Base-by-base conservation (phyloP, 2,329 filamentous ascomycete genomes). In the Aphanocladium album region DNA sequence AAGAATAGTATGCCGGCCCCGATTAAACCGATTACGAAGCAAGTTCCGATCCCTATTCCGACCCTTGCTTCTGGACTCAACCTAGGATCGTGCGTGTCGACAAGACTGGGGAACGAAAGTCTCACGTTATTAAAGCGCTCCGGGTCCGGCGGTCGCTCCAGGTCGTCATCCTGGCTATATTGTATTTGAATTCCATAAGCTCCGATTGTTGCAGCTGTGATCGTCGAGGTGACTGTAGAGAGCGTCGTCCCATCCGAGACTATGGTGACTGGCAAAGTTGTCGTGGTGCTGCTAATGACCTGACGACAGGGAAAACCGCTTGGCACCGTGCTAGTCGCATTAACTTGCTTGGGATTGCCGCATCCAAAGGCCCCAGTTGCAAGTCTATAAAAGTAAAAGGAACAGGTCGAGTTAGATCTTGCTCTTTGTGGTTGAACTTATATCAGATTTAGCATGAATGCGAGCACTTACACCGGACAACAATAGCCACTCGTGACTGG, bases 101-200 rank as follows among this genome's bases (percentile, higher is more conserved):
- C 11, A 16, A 19, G 9, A 2, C 14, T 23, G 5, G 16, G 2
- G 17, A 41, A 57, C 33, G 55, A 11, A 33, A 57, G 55, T 11
- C 55, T 25, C 35, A 39, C 45, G 4, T 57, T 30, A 11, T 57
- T 57, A 5, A 57, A 57, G 4, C 55, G 55, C 33, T 57, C 55
- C 8, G 55, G 46, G 23, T 57, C 55, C 2, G 35, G 46, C 3
- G 45, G 45, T 33, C 16, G 4, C 23, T 57, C 55, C 4, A 57
- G 17, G 14, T 27, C 14, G 23, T 57, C 55, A 30, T 43, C 35
- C 8, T 16, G 7, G 17, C 8, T 39, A 30, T 16, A 50, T 4
- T 19, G 2, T 2, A 57, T 16, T 1, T 41, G 21, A 8, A 57
- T 11, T 19, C 55, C 55, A 23, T 50, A 57, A 5, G 55, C 55